Evolutionary conservation across 2,329 filamentous ascomycete species (phyloP).

Genomic region (Alternaria sp.): DNA sequence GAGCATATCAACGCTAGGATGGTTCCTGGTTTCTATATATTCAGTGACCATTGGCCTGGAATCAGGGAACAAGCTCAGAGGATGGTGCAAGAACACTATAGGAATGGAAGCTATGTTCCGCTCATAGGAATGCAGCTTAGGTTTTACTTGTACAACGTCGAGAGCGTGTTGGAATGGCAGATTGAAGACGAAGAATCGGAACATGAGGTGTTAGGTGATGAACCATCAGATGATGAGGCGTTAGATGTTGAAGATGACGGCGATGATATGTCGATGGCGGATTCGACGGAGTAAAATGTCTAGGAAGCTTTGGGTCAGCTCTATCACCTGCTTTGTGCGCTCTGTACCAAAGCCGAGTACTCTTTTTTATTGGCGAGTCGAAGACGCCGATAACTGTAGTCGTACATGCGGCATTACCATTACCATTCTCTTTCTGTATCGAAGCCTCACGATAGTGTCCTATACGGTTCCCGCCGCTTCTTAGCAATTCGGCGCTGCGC

Average conservation of each 20-base stretch:
- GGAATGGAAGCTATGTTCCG: not conserved
- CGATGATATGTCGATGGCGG: not conserved
- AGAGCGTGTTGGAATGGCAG: not conserved
- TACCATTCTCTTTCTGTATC: not conserved
- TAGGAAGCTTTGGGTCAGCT: not conserved
- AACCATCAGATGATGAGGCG: not conserved
- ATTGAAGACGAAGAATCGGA: not conserved
- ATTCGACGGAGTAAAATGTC: not conserved
- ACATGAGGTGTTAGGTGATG: too few species aligned
- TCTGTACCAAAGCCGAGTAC: not conserved
- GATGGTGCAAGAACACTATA: not conserved
- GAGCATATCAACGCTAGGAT: too few species aligned
- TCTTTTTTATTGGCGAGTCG: not conserved
- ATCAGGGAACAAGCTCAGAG: too few species aligned
- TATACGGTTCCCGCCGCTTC: not conserved
- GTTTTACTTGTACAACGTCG: not conserved
- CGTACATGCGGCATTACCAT: not conserved
- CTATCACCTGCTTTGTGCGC: not conserved
- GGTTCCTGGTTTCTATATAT: not conserved
- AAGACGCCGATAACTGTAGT: not conserved
- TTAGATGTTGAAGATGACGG: not conserved
- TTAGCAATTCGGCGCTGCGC: not conserved
- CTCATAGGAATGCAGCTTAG: not conserved
- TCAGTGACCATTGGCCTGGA: not conserved
- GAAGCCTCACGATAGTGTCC: not conserved